These are phyloP conservation scores for Collybiopsis luxurians DNA, from an alignment of 768 basidiomycete species.

Conservation along the genomic window DNA sequence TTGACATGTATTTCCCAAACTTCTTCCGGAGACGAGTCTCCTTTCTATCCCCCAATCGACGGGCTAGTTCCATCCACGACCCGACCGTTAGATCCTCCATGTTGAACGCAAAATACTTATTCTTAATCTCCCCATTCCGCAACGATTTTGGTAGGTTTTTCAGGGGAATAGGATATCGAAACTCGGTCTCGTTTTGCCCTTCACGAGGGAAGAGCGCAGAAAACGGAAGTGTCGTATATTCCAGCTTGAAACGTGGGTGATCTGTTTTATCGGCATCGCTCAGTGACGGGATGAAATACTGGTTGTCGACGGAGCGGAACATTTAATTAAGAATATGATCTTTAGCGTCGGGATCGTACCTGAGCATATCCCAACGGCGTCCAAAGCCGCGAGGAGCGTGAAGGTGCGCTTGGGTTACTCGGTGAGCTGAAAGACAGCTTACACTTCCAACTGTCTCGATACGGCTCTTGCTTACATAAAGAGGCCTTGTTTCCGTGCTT, in stretches of 20 bases:
- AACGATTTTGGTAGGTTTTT: slow-evolving; percentile 52
- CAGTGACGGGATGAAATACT: slow-evolving; percentile 70
- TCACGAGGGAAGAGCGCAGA: slow-evolving; percentile 17
- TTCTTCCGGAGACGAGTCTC: slow-evolving; percentile 53
- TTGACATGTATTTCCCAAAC: slow-evolving; percentile 74
- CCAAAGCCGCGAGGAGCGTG: slow-evolving; percentile 65
- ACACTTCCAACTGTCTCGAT: slow-evolving; percentile 64
- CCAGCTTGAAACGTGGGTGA: slow-evolving; percentile 66
- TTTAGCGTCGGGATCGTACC: slow-evolving; percentile 38
- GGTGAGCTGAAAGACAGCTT: slow-evolving; percentile 57
- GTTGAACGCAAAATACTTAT: slow-evolving; percentile 64
- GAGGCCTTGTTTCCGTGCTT: slow-evolving; percentile 40
- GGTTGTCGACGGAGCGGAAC: slow-evolving; percentile 9
- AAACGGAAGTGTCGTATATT: slow-evolving; percentile 71
- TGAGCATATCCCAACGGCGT: slow-evolving; percentile 84
- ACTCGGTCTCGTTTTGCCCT: slow-evolving; percentile 17
- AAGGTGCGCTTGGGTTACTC: slow-evolving; percentile 65
- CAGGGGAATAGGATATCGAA: slow-evolving; percentile 53
- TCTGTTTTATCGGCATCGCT: slow-evolving; percentile 42
- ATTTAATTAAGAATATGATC: slow-evolving; percentile 9
- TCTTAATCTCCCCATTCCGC: slow-evolving; percentile 36
- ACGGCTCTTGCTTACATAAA: slow-evolving; percentile 47
- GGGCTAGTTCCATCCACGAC: slow-evolving; percentile 69
- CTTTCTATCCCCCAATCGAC: slow-evolving; percentile 51
- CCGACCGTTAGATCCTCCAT: slow-evolving; percentile 77